Percentiles rank a stretch among this genome's conserved stretches.
phyloP scores from a whole-genome alignment of 306 rosid genomes.

The Vicia sativa region DNA sequence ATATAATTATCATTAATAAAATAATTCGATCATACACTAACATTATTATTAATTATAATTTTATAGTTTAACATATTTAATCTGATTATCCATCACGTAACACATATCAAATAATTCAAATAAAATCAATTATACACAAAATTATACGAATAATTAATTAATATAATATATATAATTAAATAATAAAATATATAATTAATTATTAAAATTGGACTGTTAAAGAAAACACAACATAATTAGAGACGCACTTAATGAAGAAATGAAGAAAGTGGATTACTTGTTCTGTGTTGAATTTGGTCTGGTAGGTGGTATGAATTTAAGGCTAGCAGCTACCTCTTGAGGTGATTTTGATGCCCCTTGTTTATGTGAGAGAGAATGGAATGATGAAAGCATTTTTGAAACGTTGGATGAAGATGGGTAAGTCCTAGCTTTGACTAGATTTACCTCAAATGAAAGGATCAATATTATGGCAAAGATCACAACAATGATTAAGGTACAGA shows the following conservation, averaged over 20 bases:
- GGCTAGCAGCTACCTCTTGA: constrained; percentile 51
- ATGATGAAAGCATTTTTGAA: constrained; percentile 38
- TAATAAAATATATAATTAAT: too few species aligned
- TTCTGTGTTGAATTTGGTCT: constrained; percentile 83
- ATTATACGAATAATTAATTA: too few species aligned
- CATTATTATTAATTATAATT: too few species aligned
- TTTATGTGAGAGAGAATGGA: constrained; percentile 33
- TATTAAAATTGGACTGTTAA: too few species aligned
- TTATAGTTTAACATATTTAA: too few species aligned
- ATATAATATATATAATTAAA: too few species aligned
- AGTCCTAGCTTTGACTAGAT: constrained; percentile 52
- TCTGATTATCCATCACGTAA: too few species aligned
- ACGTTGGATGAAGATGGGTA: constrained; percentile 39
- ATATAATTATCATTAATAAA: too few species aligned
- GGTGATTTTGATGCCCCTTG: constrained; percentile 39
- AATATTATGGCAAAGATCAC: constrained; percentile 49
- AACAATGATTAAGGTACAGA: constrained; percentile 48
- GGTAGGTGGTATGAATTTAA: constrained; percentile 72
- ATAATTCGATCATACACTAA: too few species aligned
- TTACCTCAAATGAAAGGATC: constrained; percentile 44
- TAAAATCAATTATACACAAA: too few species aligned
- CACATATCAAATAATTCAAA: too few species aligned
- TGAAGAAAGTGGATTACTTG: constrained; percentile 49
- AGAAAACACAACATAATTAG: constrained; percentile 32
- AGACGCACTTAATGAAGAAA: constrained; percentile 11